These are phyloP conservation scores for Eucalyptus tenuipes DNA, from an alignment of 345 rosid genomes.

Conservation along the genomic window DNA sequence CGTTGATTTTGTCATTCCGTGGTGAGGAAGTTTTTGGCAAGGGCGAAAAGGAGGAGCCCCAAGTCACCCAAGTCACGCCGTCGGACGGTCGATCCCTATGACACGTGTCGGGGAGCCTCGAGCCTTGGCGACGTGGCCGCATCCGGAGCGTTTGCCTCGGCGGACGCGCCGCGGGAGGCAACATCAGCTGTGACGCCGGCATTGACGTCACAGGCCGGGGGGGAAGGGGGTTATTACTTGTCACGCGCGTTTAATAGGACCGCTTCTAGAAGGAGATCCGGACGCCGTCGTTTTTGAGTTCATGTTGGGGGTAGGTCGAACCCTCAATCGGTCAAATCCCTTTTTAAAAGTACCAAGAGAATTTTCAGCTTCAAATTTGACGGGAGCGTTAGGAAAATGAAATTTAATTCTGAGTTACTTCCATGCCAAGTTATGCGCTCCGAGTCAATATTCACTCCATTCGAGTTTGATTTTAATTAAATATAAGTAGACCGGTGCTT, in stretches of 20 bases:
- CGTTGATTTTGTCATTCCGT: background rate
- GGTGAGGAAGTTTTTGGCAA: constrained; percentile 3
- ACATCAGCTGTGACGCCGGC: background rate
- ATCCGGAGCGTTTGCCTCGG: background rate
- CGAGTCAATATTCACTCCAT: background rate
- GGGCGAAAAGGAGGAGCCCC: background rate
- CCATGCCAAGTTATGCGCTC: background rate
- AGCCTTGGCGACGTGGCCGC: constrained; percentile 8
- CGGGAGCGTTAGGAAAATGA: background rate
- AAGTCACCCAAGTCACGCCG: background rate
- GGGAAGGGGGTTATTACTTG: background rate
- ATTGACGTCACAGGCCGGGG: background rate
- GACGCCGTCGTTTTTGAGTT: background rate
- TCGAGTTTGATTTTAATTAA: background rate
- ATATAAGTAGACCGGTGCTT: background rate
- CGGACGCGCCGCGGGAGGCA: background rate
- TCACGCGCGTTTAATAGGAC: background rate
- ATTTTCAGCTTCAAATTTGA: background rate
- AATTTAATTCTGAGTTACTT: background rate
- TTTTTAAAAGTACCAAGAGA: background rate
- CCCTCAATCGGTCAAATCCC: background rate
- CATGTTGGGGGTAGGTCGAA: background rate
- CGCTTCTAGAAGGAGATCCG: background rate
- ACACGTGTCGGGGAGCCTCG: background rate
- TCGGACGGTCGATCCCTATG: background rate